Base-by-base conservation (phyloP, 1,139 yeast species). In the Suhomyces maxii region DNA sequence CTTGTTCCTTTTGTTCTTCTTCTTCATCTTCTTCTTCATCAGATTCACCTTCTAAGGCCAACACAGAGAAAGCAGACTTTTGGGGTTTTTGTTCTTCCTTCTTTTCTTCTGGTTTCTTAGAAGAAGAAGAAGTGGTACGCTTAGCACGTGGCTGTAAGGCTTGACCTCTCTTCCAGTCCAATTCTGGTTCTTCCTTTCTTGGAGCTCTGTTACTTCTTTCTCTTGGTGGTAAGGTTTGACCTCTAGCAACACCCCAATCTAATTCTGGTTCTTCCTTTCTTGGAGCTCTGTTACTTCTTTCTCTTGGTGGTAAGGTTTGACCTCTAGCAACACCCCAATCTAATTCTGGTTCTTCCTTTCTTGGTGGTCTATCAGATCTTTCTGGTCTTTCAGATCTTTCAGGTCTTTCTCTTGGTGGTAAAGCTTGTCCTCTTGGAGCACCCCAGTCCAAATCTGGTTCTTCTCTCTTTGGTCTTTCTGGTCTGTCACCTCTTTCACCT, bases 61-160 rank as follows among this genome's bases (percentile, higher is more conserved):
- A 77, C 36, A 88, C 89, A 52, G 83, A 80, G 63, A 77, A 89
- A 26, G 78, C 67, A 13, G 89, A 82, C 63, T 80, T 79, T 60
- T 78, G 79, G 43, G 78, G 77, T 52, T 68, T 71, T 51, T 71
- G 70, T 51, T 65, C 64, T 41, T 70, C 75, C 42, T 67, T 69
- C 54, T 59, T 64, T 34, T 60, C 66, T 30, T 61, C 62, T 51
- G 59, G 51, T 44, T 55, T 58, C 41, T 57, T 52, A 28, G n/a
- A 9, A 28, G 46, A 32, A 11, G 46, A 40, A n/a, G 46, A 41
- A 12, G 38, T 37, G 11, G 44, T 38, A 40, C 42, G 44, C 51
- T 47, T 45, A 37, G 55, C 48, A 35, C 67, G 55, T 49, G 64
- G 57, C 50, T 61, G 68, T 57, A 68, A 56, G 40, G 62, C 48